phyloP scores from a whole-genome alignment of 495 filamentous ascomycete genomes.

The Trichoderma erinaceum region DNA sequence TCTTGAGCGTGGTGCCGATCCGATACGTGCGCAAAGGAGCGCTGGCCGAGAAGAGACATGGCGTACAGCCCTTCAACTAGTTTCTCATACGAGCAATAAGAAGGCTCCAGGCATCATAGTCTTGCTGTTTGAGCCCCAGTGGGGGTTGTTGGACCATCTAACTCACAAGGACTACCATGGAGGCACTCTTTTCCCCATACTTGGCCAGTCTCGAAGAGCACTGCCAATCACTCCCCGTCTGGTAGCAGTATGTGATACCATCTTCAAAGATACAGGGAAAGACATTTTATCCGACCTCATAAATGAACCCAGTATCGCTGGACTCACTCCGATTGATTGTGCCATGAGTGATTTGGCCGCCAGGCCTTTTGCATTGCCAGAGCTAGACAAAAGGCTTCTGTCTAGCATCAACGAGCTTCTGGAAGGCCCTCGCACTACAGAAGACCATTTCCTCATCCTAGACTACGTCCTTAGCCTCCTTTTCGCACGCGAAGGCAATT shows the following conservation, averaged over 20 bases:
- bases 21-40: slow-evolving; percentile 7
- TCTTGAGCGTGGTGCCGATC: slow-evolving; percentile 10
- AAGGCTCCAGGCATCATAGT: neutral
- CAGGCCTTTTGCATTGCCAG: neutral
- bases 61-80: slow-evolving; percentile 5
- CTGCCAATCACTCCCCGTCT: neutral
- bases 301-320: neutral
- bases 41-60: neutral
- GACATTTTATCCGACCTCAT: neutral
- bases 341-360: neutral
- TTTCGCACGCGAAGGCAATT: neutral
- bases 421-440: neutral
- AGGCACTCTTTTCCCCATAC: neutral
- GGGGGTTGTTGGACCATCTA: neutral
- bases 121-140: neutral
- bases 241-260: neutral
- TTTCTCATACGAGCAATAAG: neutral
- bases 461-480: neutral
- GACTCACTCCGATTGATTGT: neutral
- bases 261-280: neutral
- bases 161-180: slow-evolving; percentile 2
- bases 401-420: neutral
- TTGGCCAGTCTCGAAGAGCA: neutral
- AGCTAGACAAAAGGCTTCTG: neutral
- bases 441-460: neutral